Evolutionary conservation across 345 rosid genomes (phyloP), one percentile per base, ranked within the genome.

Genomic region (Heritiera fomes): DNA sequence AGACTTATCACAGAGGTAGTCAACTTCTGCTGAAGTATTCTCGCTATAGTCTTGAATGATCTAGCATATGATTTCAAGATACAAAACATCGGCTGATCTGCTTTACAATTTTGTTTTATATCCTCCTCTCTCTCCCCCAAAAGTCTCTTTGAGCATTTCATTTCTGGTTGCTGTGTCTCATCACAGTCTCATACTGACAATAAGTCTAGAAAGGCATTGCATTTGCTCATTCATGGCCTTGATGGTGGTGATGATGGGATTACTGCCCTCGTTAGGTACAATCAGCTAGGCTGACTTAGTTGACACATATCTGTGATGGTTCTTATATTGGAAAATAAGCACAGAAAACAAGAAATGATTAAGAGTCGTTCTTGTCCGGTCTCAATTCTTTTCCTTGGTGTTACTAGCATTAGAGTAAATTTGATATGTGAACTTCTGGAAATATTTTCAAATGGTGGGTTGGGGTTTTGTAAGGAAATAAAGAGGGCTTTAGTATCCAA

Each of bases 1-100:
- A 86, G 89, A 78, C 93, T 91, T 60, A 87, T 91, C 78, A 90
- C 95, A 1, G 95, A 90, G 92, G 95, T 91, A 87, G 63, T 53
- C 63, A 52, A 72, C 46, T 53, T 53, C 32, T 34, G 23, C 32
- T 10, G n/a, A 58, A 61, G 13, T 20, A 34, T 20, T 71, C 17
- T 49, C 10, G 38, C 23, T 41, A 23, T 80, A 64, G 50, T 55
- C 76, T 38, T 73, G 8, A 47, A 23, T 75, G 18, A 76, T 46
- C 45, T 68, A 69, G 23, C 55, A 38, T 53, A 59, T 76, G 53
- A 32, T 17, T 23, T 71, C 49, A 43, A 20, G 49, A 73, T 38
- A n/a, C 18, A 55, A 55, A 56, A 53, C 76, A 34, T 30, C 6
- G 17, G 62, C 34, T n/a, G 64, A 55, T 40, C 18, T 55, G 28